Evolutionary conservation across 2,329 filamentous ascomycete genomes (phyloP).

Genomic region (Drechslerella coelobrocha): DNA sequence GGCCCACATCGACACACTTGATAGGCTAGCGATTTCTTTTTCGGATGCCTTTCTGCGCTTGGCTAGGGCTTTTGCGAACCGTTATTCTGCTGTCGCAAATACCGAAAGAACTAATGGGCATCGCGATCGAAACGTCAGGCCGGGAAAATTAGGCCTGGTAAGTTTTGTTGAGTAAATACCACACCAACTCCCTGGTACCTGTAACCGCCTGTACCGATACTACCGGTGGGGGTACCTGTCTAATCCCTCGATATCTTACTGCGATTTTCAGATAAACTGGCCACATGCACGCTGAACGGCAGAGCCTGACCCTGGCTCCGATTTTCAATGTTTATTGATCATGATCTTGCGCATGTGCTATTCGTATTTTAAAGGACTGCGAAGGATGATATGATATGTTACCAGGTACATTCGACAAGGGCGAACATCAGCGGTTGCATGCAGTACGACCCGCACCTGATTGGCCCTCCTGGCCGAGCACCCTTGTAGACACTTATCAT

Average conservation of each 20-base stretch:
- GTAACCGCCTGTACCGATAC: background rate
- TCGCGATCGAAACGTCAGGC: background rate
- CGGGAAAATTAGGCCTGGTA: conserved; percentile 38
- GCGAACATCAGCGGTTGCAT: conserved; percentile 7
- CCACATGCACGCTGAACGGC: background rate
- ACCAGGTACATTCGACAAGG: background rate
- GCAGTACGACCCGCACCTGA: conserved; percentile 1
- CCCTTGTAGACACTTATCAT: background rate
- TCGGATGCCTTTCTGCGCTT: background rate
- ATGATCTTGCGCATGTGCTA: conserved; percentile 23
- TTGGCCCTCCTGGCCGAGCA: background rate
- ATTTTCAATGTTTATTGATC: conserved; percentile 46
- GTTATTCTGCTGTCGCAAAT: background rate
- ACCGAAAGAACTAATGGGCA: background rate
- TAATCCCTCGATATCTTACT: background rate
- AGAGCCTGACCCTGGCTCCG: background rate
- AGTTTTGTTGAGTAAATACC: conserved; percentile 3
- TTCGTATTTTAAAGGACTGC: conserved; percentile 20
- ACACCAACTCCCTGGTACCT: conserved; percentile 3
- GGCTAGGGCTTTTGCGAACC: background rate
- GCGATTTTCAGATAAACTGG: background rate
- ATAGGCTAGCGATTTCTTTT: background rate
- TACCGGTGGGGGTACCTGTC: conserved; percentile 43
- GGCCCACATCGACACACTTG: background rate
- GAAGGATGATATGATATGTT: background rate